Percentiles rank a stretch among this genome's conserved stretches.
Evolutionary conservation across 2,329 filamentous ascomycete species (phyloP).

Genomic region (Sporothrix brasiliensis): DNA sequence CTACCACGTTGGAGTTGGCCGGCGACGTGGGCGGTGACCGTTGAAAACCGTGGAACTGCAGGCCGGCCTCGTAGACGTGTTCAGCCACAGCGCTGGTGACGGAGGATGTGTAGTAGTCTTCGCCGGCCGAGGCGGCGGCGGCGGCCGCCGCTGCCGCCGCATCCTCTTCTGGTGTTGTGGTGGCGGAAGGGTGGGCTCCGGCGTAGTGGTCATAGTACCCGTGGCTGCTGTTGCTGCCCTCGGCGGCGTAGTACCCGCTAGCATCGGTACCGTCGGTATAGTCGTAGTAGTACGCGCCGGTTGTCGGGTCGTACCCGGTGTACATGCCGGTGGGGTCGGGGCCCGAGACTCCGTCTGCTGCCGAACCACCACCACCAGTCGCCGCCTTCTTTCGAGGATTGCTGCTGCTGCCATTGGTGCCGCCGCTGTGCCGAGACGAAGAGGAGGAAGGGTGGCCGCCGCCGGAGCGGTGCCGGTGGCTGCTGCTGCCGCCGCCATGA

Average conservation of each 20-base stretch:
- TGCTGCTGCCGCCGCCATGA: conserved; percentile 7
- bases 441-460: neutral
- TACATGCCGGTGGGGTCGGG: neutral
- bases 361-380: neutral
- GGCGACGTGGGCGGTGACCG: conserved; percentile 21
- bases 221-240: neutral
- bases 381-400: neutral
- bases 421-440: conserved; percentile 8
- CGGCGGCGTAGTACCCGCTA: conserved; percentile 2
- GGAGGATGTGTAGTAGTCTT: conserved; percentile 39
- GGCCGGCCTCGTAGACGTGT: conserved; percentile 43
- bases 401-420: neutral
- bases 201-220: conserved; percentile 13
- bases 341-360: neutral
- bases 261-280: neutral
- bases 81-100: conserved; percentile 40
- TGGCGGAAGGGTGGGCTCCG: neutral
- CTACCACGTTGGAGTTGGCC: conserved; percentile 33
- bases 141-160: neutral
- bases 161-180: neutral
- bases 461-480: neutral
- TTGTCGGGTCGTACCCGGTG: neutral
- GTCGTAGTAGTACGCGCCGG: conserved; percentile 13
- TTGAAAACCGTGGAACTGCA: conserved; percentile 46
- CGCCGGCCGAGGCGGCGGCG: neutral